Percentiles rank a stretch among this genome's conserved stretches.
Conservation (phyloP, 1,284 basidiomycete genomes). For the Malassezia slooffiae region DNA sequence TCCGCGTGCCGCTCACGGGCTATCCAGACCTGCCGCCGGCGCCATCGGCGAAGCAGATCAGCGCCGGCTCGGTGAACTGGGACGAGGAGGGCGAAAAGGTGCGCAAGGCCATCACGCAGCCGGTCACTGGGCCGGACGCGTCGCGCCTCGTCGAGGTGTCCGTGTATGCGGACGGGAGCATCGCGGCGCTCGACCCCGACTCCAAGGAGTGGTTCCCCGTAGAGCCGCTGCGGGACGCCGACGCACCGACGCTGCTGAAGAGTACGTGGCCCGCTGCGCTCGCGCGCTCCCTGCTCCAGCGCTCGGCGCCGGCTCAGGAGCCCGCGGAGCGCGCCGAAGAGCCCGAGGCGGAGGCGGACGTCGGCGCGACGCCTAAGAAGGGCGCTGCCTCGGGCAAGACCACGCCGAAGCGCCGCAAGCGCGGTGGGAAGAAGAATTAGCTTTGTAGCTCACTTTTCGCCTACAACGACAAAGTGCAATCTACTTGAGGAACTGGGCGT, state of each 20-base stretch:
- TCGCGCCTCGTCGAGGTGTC: slow-evolving; percentile 26
- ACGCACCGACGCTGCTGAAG: slow-evolving; percentile 9
- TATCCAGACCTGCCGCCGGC: slow-evolving; percentile 25
- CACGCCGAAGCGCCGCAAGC: slow-evolving; percentile 7
- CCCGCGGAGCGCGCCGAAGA: background rate
- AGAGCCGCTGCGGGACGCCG: slow-evolving; percentile 19
- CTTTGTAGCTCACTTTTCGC: too few species aligned
- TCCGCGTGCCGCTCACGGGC: slow-evolving; percentile 32
- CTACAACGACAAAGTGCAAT: too few species aligned
- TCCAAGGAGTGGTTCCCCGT: slow-evolving; percentile 24
- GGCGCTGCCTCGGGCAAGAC: background rate
- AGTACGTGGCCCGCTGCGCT: slow-evolving; percentile 26
- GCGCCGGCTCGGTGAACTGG: slow-evolving; percentile 26
- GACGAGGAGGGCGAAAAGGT: slow-evolving; percentile 28
- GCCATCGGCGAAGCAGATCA: slow-evolving; percentile 12
- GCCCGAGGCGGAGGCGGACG: background rate
- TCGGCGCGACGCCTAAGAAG: background rate
- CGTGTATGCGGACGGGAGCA: slow-evolving; percentile 21
- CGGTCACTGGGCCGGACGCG: slow-evolving; percentile 12
- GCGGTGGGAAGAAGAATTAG: background rate
- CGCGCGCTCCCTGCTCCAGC: slow-evolving; percentile 10
- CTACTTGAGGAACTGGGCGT: slow-evolving; percentile 33
- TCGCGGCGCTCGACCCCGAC: slow-evolving; percentile 21
- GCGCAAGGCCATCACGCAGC: slow-evolving; percentile 9
- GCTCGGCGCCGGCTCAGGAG: too few species aligned